Base-by-base conservation (phyloP, 345 rosid genomes). In the Trapa incisa region DNA sequence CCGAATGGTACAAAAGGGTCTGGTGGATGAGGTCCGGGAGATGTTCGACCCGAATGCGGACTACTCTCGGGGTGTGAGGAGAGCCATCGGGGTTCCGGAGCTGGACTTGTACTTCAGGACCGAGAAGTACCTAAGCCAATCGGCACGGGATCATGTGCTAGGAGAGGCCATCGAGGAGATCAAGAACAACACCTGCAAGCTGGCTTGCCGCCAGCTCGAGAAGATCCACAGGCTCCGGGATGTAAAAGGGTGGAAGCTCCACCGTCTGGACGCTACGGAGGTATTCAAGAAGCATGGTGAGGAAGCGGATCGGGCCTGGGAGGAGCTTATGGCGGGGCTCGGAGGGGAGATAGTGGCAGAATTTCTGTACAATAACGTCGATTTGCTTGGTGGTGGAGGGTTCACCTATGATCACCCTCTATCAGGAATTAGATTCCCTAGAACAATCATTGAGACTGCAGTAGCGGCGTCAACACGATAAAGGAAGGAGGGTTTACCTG, bases 1-100 rank as follows among this genome's bases (percentile, higher is more conserved):
- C 53, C 65, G 74, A 74, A 93, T 93, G 98, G 81, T 87, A 2
- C 69, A 73, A 11, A 70, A 69, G 9, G 98, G 98, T 1, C 79
- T 93, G 86, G 75, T 87, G 1, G 85, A 87, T 12, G 97, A 93
- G 71, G 91, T 83, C 0, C 77, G 88, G 70, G 74, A 74, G 15
- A 64, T 80, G 13, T 87, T 83, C 0, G 73, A 76, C 61, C 82
- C 84, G 61, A 32, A 67, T 13, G 70, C 80, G 0, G 81, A 78
- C 65, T 74, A 82, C 22, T 56, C 75, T 0, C 54, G 48, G 17
- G 95, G 92, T 52, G 76, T 90, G 37, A 62, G 85, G 73, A 86
- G 72, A 65, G 78, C 92, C 2, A 88, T 93, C 54, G 96, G 98
- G 35, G 80, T 93, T 2, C 97, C 88, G 0, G 97, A 93, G 68